These are phyloP conservation scores for Sphaerostilbella broomeana DNA, from an alignment of 2,329 filamentous ascomycete species.

Conservation along the genomic window DNA sequence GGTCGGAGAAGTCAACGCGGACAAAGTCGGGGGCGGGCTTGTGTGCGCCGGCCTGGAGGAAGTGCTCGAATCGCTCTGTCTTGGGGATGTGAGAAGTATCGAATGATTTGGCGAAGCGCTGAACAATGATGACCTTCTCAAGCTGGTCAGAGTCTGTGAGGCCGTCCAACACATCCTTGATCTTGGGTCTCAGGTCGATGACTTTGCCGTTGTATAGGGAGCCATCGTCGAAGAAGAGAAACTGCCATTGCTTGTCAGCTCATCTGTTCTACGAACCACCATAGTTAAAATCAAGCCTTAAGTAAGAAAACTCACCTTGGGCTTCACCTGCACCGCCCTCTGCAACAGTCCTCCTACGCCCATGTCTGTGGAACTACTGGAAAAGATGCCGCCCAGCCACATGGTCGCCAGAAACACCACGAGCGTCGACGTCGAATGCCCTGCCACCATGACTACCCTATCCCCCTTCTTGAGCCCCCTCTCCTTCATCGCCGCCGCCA, in stretches of 20 bases:
- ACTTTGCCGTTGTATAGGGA: conserved; percentile 74
- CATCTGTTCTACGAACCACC: background rate
- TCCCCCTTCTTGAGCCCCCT: conserved; percentile 65
- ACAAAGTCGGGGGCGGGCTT: conserved; percentile 44
- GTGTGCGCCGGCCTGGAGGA: conserved; percentile 31
- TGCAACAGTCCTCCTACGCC: conserved; percentile 72
- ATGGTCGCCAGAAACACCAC: conserved; percentile 63
- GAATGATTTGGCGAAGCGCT: conserved; percentile 55
- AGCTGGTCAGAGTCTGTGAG: conserved; percentile 58
- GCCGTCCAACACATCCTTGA: conserved; percentile 60
- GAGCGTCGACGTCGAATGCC: conserved; percentile 69
- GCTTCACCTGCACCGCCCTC: conserved; percentile 65
- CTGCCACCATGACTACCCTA: conserved; percentile 66
- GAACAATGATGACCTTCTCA: conserved; percentile 56
- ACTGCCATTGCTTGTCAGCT: conserved; percentile 32
- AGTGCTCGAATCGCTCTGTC: conserved; percentile 39
- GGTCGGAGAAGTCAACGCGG: conserved; percentile 63
- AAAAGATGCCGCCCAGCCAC: conserved; percentile 69
- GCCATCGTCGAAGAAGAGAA: conserved; percentile 77
- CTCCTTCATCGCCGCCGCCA: conserved; percentile 61
- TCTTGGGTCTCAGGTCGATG: conserved; percentile 66
- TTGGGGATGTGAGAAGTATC: conserved; percentile 49
- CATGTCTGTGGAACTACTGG: conserved; percentile 75
- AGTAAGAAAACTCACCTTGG: conserved; percentile 41
- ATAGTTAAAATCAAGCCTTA: background rate